Percentiles rank a stretch among this genome's conserved stretches.
phyloP scores from a whole-genome alignment of 2,329 filamentous ascomycete genomes.

The Macrophomina tecta region DNA sequence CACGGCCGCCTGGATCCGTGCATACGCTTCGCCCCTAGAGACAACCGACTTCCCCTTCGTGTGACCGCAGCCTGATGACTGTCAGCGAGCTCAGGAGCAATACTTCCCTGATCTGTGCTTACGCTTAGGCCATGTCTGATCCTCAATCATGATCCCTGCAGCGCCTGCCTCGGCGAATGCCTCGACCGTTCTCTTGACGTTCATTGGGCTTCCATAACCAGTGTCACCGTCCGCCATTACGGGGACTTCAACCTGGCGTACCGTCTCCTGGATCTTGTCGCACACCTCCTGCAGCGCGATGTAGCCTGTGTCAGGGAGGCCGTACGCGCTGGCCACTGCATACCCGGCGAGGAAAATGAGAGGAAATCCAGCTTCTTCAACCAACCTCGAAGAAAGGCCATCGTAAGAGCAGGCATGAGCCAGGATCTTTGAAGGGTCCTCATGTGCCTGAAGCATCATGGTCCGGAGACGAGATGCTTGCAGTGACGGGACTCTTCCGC shows the following conservation, averaged over 20 bases:
- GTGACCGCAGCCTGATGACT: constrained; percentile 49
- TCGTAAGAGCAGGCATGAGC: constrained; percentile 54
- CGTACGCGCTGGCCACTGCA: constrained; percentile 48
- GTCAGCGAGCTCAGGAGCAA: background rate
- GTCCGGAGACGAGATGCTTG: constrained; percentile 48
- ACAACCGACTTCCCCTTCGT: constrained; percentile 56
- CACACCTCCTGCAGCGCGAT: constrained; percentile 57
- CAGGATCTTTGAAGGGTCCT: constrained; percentile 52
- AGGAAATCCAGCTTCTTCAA: constrained; percentile 55
- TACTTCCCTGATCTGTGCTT: constrained; percentile 25
- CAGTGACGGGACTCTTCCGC: constrained; percentile 47
- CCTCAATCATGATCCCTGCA: constrained; percentile 53
- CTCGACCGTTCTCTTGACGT: constrained; percentile 54
- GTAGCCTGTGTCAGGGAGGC: constrained; percentile 57
- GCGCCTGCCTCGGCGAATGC: constrained; percentile 50
- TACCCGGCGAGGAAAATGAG: constrained; percentile 54
- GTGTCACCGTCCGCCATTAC: constrained; percentile 57
- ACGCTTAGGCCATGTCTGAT: constrained; percentile 59
- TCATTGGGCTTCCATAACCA: constrained; percentile 57
- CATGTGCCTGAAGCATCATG: constrained; percentile 47
- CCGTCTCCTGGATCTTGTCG: constrained; percentile 52
- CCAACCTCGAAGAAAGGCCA: constrained; percentile 51
- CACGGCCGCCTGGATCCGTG: constrained; percentile 53
- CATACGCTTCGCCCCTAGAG: constrained; percentile 53
- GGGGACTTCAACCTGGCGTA: constrained; percentile 47